Evolutionary conservation across 768 basidiomycete species (phyloP), one percentile per base, ranked within the genome.

Genomic region (Xerocomus brunneocitrinus): DNA sequence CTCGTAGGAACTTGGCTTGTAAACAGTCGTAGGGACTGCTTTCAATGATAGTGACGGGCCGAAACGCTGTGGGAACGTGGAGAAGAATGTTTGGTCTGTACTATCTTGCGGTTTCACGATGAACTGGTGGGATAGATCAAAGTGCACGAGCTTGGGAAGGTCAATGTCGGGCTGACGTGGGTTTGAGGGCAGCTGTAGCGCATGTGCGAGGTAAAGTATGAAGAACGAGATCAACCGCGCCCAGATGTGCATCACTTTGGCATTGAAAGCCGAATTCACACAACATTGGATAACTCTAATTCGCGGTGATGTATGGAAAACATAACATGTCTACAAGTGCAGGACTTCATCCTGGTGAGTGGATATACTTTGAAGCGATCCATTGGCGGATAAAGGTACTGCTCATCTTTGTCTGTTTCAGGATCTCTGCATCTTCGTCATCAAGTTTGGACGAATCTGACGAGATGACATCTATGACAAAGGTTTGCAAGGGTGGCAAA

Each of bases 301-400:
- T 19, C 19, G 19, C 19, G 19, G 19, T 19, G 19, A 19, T 34
- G 32, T 34, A 34, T 5, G 32, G 12, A 34, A 27, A 34, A 13
- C 5, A 34, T 13, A 34, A 34, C 30, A 13, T 34, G 10, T 40
- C 19, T 40, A 40, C 39, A 16, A 14, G 22, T 41, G 40, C 10
- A 14, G 30, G 25, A 46, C 34, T 22, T 63, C 55, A 66, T 49
- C 47, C 40, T 13, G 47, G 7, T 9, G 49, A 31, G 45, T 44
- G 46, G 25, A 38, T 12, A 10, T n/a, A 44, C 13, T 49, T 63
- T n/a, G 63, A 61, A 50, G 52, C 83, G 56, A 99, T 87, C 93
- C 94, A 95, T 58, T 87, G 77, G 40, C 97, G 77, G 59, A 99
- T 95, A 55, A 79, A 89, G 7, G 94, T 95, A 65, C 93, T 97